Percentiles rank a stretch among this genome's conserved stretches.
Evolutionary conservation across 768 basidiomycete species (phyloP).

Genomic region (Lactifluus rugatus): DNA sequence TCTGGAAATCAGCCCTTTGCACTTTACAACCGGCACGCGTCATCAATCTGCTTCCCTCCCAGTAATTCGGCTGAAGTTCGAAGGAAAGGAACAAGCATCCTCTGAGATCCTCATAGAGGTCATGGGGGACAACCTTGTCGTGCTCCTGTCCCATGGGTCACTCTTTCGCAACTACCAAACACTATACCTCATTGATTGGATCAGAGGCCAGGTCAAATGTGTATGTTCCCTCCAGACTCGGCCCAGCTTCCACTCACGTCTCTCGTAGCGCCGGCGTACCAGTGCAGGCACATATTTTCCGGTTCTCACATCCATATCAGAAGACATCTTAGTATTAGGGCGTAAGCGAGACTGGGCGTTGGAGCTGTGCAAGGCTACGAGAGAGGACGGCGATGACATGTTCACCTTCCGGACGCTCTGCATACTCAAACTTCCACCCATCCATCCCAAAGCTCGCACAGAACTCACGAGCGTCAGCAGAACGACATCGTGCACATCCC

Average conservation of each 20-base stretch:
- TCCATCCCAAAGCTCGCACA: background rate
- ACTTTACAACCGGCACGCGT: background rate
- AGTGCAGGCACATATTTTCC: background rate
- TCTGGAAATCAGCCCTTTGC: background rate
- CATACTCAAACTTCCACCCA: conserved; percentile 1
- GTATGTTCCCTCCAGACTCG: background rate
- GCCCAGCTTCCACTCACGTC: background rate
- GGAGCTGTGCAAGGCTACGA: background rate
- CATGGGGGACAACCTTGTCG: conserved; percentile 1
- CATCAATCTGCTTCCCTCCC: background rate
- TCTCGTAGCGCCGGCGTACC: background rate
- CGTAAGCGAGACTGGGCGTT: conserved; percentile 5
- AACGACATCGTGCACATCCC: background rate
- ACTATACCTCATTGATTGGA: background rate
- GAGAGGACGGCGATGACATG: background rate
- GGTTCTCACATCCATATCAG: background rate
- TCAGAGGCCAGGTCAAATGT: background rate
- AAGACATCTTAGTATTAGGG: background rate
- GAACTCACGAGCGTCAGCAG: background rate
- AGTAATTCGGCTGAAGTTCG: background rate
- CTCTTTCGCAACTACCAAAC: conserved; percentile 1
- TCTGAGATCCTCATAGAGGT: background rate
- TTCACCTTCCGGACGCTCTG: background rate
- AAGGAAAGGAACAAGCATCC: background rate
- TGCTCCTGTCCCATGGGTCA: conserved; percentile 8